Base-by-base conservation (phyloP, 179 eudicot species). In the Corrigiola litoralis region DNA sequence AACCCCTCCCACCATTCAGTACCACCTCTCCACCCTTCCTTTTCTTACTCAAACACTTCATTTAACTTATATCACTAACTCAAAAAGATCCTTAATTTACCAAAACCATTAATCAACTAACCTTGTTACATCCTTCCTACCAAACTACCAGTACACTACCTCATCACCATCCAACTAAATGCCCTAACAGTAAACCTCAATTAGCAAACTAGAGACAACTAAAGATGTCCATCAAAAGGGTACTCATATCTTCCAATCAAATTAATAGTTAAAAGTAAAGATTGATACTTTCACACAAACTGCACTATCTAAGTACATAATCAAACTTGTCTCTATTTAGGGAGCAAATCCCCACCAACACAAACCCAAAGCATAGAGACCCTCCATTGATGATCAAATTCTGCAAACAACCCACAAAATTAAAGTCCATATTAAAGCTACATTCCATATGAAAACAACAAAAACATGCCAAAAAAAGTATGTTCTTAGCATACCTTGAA, bases 1-100 rank as follows among this genome's bases (percentile, higher is more conserved):
- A 63, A 14, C 28, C 42, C 34, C 62, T 49, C 31, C 71, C 54
- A 24, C 54, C 72, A 45, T 80, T 75, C 55, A 59, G 51, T 27
- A 65, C 41, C 68, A 67, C 70, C 56, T 78, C 86, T 6, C 36
- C 56, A 44, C 92, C 92, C 73, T 86, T 86, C 73, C 92, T 82
- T 83, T 86, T 86, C 80, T 62, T 86, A 76, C 86, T 75, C 71
- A 72, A 62, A 2, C 73, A 72, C 72, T 78, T 85, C 88, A 86
- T 81, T 55, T 31, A 69, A 53, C 21, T 51, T 21, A 14, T 44
- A 40, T 25, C 64, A 41, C 65, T 55, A 53, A 56, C 17, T 36
- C 33, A 17, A 16, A 65, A 44, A 42, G 29, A 66, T 10, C 49
- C 53, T 44, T 21, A 37, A n/a, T 23, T 32, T 6, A 24, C 71